Evolutionary conservation across 2,329 filamentous ascomycete genomes (phyloP).

Genomic region (Beauveria sp.): DNA sequence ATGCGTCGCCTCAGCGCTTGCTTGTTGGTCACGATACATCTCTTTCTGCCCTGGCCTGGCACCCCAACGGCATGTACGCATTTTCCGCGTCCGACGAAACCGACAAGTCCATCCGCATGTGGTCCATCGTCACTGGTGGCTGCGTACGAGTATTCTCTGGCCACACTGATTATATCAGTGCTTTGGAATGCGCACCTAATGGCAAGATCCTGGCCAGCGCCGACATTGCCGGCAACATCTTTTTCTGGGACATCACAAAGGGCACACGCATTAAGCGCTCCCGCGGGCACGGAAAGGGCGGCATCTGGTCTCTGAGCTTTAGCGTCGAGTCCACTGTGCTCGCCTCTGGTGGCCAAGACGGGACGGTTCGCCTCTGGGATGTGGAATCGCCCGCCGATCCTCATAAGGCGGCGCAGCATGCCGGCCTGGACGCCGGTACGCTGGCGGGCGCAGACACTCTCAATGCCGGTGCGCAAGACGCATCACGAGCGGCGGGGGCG

Average conservation of each 20-base stretch:
- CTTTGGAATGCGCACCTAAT: slow-evolving; percentile 77
- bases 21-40: slow-evolving; percentile 89
- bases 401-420: slow-evolving; percentile 45
- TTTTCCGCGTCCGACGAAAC: slow-evolving; percentile 83
- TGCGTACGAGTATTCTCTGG: slow-evolving; percentile 89
- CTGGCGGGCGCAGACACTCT: slow-evolving; percentile 30
- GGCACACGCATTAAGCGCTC: slow-evolving; percentile 85
- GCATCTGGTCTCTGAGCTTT: slow-evolving; percentile 90
- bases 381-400: slow-evolving; percentile 65
- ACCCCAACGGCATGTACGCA: slow-evolving; percentile 87
- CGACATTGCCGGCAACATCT: slow-evolving; percentile 80
- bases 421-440: slow-evolving; percentile 34
- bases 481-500: slow-evolving; percentile 6
- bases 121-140: slow-evolving; percentile 80
- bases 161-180: slow-evolving; percentile 79
- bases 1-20: slow-evolving; percentile 79
- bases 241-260: slow-evolving; percentile 89
- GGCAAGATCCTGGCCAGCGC: slow-evolving; percentile 88
- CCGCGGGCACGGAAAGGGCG: slow-evolving; percentile 86
- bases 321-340: slow-evolving; percentile 87
- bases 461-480: not conserved
- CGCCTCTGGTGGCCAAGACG: slow-evolving; percentile 83
- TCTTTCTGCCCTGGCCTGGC: slow-evolving; percentile 88
- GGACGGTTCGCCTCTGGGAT: slow-evolving; percentile 92
- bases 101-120: slow-evolving; percentile 93